Evolutionary conservation across 2,329 filamentous ascomycete genomes (phyloP), one percentile per base, ranked within the genome.

Genomic region (Cordyceps cicadae): DNA sequence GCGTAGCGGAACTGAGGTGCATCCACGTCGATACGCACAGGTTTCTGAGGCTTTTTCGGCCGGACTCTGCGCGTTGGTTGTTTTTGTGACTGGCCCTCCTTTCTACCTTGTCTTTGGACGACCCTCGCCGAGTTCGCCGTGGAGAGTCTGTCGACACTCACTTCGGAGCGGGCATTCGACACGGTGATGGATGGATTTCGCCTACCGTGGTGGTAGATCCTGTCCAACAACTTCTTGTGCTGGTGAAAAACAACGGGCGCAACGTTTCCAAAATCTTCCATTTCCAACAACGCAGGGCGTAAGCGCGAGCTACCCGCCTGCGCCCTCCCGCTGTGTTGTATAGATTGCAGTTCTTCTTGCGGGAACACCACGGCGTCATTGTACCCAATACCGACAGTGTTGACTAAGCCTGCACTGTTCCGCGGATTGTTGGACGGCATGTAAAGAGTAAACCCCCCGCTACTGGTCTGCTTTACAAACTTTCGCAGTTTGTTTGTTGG

Each of bases 211-310:
- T 76, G 76, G 67, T 81, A 87, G 26, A 86, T 66, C 26, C 74
- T 75, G 68, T 87, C 85, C 7, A 87, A 71, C 11, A 75, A 71
- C 64, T 73, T 79, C 67, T 87, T 87, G 26, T 74, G 77, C 3
- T 74, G 72, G 55, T 76, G 72, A 63, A 87, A 85, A 11, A 71
- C 72, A 50, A 72, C 68, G 8, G 70, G 70, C 24, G 66, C 69
- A 12, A 69, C 67, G 46, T 70, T 71, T 37, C 72, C 69, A 2
- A 67, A 62, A 39, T 77, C 75, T 9, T 76, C 72, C 34, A 73
- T 76, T 66, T 87, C 84, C 11, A 87, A 71, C 63, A 85, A 83
- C 5, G 84, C 84, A 21, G 81, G 81, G 57, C 82, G 71, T 12
- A 63, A n/a, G 61, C 51, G 39, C 17, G 34, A 37, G 15, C 3